Evolutionary conservation across 2,329 filamentous ascomycete genomes (phyloP).

Genomic region (Penicillium sp.): DNA sequence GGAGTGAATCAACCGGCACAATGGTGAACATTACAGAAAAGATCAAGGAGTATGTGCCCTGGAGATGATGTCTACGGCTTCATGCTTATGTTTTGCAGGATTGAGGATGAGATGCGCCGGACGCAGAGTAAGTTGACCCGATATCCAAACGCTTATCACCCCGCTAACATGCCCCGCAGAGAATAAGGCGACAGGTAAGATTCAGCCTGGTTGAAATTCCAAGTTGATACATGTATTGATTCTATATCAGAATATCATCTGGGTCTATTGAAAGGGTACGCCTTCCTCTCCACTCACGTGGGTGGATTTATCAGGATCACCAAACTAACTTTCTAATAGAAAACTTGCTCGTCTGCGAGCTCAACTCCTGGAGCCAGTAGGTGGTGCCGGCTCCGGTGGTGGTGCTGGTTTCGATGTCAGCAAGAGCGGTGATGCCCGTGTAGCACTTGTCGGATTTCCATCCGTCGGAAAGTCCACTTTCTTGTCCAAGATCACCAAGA

Average conservation of each 20-base stretch:
- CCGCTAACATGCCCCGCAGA: conserved; percentile 57
- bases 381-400: conserved; percentile 73
- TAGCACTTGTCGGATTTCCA: conserved; percentile 96
- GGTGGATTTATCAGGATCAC: not conserved
- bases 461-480: conserved; percentile 99
- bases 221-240: not conserved
- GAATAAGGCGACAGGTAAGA: conserved; percentile 96
- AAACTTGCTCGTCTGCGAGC: conserved; percentile 94
- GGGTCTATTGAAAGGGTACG: conserved; percentile 90
- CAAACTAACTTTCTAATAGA: conserved; percentile 51
- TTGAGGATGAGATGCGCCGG: conserved; percentile 98
- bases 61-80: not conserved
- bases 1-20: conserved; percentile 30
- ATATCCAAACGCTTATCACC: conserved; percentile 18
- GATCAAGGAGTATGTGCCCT: conserved; percentile 81
- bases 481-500: conserved; percentile 98
- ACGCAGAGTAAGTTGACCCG: conserved; percentile 77
- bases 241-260: conserved; percentile 82
- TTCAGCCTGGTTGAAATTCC: not conserved
- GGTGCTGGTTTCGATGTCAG: conserved; percentile 87
- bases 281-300: not conserved
- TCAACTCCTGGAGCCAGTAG: conserved; percentile 86
- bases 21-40: conserved; percentile 99
- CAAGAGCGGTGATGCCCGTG: conserved; percentile 94
- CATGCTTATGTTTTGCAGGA: conserved; percentile 58